phyloP scores from a whole-genome alignment of 805 yeast genomes.

The Teunomyces cretensis region DNA sequence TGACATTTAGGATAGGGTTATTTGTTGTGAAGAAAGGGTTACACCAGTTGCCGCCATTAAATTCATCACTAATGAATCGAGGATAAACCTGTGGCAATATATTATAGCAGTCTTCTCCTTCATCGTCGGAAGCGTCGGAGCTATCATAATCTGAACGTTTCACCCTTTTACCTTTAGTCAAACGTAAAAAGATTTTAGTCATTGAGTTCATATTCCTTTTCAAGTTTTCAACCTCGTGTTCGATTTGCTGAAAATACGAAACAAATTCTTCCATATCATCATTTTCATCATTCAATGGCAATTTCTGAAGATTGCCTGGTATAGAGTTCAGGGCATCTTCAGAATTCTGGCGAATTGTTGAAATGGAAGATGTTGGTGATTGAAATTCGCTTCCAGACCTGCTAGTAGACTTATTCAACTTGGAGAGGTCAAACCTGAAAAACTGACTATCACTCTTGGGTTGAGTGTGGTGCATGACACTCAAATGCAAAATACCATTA shows the following conservation, averaged over 20 bases:
- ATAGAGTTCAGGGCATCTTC: slow-evolving; percentile 4
- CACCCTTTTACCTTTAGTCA: slow-evolving; percentile 35
- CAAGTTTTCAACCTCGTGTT: slow-evolving; percentile 37
- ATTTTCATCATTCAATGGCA: slow-evolving; percentile 3
- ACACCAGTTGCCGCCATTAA: slow-evolving; percentile 79
- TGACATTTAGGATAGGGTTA: slow-evolving; percentile 37
- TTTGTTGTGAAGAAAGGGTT: slow-evolving; percentile 57
- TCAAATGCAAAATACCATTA: slow-evolving; percentile 61
- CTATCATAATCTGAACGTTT: slow-evolving; percentile 35
- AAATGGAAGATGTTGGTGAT: slow-evolving; percentile 7
- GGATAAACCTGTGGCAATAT: slow-evolving; percentile 67
- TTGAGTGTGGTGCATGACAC: slow-evolving; percentile 35
- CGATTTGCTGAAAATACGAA: slow-evolving; percentile 36
- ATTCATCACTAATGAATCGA: slow-evolving; percentile 61
- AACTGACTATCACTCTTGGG: slow-evolving; percentile 22
- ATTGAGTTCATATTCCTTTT: slow-evolving; percentile 30
- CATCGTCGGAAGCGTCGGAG: slow-evolving; percentile 34
- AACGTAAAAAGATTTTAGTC: slow-evolving; percentile 27
- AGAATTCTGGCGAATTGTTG: slow-evolving; percentile 7
- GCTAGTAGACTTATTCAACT: slow-evolving; percentile 6
- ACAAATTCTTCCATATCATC: slow-evolving; percentile 11
- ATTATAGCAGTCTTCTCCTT: slow-evolving; percentile 34
- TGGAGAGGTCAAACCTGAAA: slow-evolving; percentile 28
- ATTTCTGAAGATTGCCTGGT: slow-evolving; percentile 1
- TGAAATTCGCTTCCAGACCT: slow-evolving; percentile 2